Percentiles rank a stretch among this genome's conserved stretches.
Conservation (phyloP, 306 rosid species). For the Purshia tridentata region DNA sequence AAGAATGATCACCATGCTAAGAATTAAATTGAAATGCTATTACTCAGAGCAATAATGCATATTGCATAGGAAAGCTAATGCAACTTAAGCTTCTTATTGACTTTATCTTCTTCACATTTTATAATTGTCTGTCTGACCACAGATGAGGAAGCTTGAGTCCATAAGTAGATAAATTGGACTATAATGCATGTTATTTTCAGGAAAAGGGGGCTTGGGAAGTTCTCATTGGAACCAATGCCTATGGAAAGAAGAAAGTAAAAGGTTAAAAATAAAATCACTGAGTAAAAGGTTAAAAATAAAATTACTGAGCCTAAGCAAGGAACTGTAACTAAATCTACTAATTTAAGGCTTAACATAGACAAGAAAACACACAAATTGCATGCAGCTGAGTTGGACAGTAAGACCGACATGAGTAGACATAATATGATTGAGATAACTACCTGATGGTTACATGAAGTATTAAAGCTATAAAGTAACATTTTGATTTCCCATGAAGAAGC, state of each 20-base stretch:
- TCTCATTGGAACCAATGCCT: neutral
- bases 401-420: neutral
- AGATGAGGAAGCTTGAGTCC: neutral
- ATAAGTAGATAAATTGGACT: constrained; percentile 6
- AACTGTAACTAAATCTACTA: neutral
- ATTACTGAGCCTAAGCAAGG: neutral
- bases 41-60: neutral
- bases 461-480: constrained; percentile 8
- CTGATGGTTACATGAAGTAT: neutral
- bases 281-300: neutral
- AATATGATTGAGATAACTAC: neutral
- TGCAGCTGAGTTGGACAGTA: neutral
- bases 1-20: neutral
- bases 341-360: neutral
- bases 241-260: neutral
- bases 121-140: neutral
- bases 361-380: neutral
- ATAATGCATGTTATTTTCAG: neutral
- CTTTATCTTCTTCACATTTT: constrained; percentile 2
- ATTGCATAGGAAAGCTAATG: neutral
- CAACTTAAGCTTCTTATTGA: neutral
- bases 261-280: too few species aligned
- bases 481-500: constrained; percentile 10
- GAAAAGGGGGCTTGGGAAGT: neutral
- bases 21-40: neutral